These are phyloP conservation scores for Pseudogymnoascus sp. DNA, from an alignment of 2,329 filamentous ascomycete genomes.

Conservation along the genomic window DNA sequence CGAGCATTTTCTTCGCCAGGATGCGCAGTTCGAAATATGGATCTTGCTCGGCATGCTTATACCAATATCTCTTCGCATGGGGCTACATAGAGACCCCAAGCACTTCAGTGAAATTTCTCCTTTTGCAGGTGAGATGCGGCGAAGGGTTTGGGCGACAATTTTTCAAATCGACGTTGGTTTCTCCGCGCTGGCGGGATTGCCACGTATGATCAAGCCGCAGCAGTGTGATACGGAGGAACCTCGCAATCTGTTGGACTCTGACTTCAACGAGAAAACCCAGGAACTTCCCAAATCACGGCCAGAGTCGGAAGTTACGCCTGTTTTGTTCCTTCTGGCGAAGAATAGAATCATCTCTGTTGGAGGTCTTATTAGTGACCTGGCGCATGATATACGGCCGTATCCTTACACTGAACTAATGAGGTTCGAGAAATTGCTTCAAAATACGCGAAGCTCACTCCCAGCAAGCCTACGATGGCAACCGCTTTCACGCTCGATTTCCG, in stretches of 20 bases:
- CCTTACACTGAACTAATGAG: conserved; percentile 43
- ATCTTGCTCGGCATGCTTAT: conserved; percentile 47
- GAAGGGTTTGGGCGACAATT: conserved; percentile 61
- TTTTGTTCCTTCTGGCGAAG: conserved; percentile 38
- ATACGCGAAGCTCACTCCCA: conserved; percentile 39
- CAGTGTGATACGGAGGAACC: conserved; percentile 71
- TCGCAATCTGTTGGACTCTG: conserved; percentile 47
- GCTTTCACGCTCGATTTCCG: conserved; percentile 40
- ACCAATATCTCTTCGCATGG: conserved; percentile 53
- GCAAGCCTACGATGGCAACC: conserved; percentile 40
- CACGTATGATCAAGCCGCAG: conserved; percentile 61
- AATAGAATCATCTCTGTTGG: conserved; percentile 41
- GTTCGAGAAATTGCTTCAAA: conserved; percentile 40
- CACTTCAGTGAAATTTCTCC: conserved; percentile 65
- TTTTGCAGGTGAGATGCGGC: conserved; percentile 71
- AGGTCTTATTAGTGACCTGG: conserved; percentile 43
- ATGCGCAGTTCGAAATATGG: conserved; percentile 36
- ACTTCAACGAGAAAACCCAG: conserved; percentile 31
- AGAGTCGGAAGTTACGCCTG: conserved; percentile 21
- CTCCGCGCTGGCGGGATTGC: conserved; percentile 60
- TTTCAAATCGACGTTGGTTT: conserved; percentile 69
- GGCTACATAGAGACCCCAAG: conserved; percentile 69
- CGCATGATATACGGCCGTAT: conserved; percentile 41
- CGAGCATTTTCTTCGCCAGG: conserved; percentile 27
- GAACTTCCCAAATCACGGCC: conserved; percentile 27